A percentile compares a stretch with the other conserved stretches of the same genome.
Evolutionary conservation across 2,329 filamentous ascomycete species (phyloP).

Genomic region (Fusarium sp.): DNA sequence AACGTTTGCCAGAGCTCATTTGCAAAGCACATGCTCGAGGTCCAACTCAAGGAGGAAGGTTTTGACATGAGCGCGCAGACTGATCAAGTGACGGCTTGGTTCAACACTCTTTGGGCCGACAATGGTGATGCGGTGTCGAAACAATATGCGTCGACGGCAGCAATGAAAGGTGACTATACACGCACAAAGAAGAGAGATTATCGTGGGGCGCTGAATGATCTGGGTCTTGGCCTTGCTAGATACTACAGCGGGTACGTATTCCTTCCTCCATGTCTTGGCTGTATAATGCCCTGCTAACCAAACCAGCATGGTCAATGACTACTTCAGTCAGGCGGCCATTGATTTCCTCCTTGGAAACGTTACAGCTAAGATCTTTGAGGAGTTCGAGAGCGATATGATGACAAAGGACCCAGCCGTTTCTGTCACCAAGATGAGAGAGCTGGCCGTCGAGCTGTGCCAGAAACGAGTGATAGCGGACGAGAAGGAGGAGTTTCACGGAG

Average conservation of each 20-base stretch:
- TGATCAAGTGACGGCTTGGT: conserved; percentile 89
- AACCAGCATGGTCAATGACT: conserved; percentile 94
- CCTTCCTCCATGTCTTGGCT: neutral
- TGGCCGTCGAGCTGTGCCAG: conserved; percentile 89
- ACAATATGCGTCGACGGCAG: conserved; percentile 95
- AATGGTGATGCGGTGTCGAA: conserved; percentile 97
- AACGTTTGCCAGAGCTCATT: conserved; percentile 96
- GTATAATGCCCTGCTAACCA: conserved; percentile 23
- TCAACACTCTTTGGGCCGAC: conserved; percentile 97
- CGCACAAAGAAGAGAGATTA: conserved; percentile 91
- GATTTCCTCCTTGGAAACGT: conserved; percentile 95
- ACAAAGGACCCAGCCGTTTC: conserved; percentile 92
- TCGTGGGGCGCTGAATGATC: conserved; percentile 89
- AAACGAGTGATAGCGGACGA: conserved; percentile 87
- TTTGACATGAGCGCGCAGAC: conserved; percentile 80
- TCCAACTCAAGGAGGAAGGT: conserved; percentile 81
- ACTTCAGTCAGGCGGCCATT: conserved; percentile 94
- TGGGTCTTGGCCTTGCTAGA: conserved; percentile 86
- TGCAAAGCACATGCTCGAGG: conserved; percentile 83
- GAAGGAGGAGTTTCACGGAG: conserved; percentile 86
- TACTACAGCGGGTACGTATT: conserved; percentile 73
- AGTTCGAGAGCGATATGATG: conserved; percentile 95
- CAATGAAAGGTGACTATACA: conserved; percentile 97
- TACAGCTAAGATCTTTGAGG: conserved; percentile 86
- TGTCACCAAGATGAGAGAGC: conserved; percentile 84